phyloP scores from a whole-genome alignment of 1,139 yeast species.

The Lodderomyces beijingensis region DNA sequence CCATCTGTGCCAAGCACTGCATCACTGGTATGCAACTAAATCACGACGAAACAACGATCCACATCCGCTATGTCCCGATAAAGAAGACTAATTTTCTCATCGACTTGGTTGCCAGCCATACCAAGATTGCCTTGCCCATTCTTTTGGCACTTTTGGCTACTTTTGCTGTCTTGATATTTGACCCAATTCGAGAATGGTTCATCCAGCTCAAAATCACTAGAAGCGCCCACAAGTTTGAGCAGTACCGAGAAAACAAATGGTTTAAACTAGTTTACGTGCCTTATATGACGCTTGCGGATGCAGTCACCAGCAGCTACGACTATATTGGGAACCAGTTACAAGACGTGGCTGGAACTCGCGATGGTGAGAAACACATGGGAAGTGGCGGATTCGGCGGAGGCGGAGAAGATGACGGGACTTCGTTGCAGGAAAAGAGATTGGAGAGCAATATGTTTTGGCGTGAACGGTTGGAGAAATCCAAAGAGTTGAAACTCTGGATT shows the following conservation, averaged over 20 bases:
- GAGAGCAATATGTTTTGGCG: slow-evolving; percentile 53
- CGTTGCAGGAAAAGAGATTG: slow-evolving; percentile 9
- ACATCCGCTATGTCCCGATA: slow-evolving; percentile 65
- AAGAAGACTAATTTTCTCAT: slow-evolving; percentile 49
- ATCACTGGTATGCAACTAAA: slow-evolving; percentile 68
- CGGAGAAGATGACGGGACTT: slow-evolving; percentile 8
- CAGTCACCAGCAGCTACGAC: slow-evolving; percentile 28
- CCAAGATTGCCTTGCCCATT: slow-evolving; percentile 70
- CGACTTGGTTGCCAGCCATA: slow-evolving; percentile 65
- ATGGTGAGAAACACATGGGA: slow-evolving; percentile 8
- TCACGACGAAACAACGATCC: slow-evolving; percentile 53
- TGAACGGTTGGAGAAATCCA: slow-evolving; percentile 64
- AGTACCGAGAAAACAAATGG: slow-evolving; percentile 28
- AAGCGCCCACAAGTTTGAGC: slow-evolving; percentile 22
- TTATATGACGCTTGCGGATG: slow-evolving; percentile 17
- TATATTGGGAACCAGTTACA: slow-evolving; percentile 22
- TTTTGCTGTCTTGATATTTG: slow-evolving; percentile 79
- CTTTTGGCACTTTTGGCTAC: slow-evolving; percentile 53
- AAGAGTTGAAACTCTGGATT: slow-evolving; percentile 74
- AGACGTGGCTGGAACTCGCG: slow-evolving; percentile 14
- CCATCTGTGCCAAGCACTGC: slow-evolving; percentile 88
- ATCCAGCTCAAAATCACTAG: slow-evolving; percentile 70
- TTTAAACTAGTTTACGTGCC: slow-evolving; percentile 28
- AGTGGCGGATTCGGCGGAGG: slow-evolving; percentile 1
- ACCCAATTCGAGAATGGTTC: slow-evolving; percentile 84